Evolutionary conservation across 805 yeast species (phyloP).

Genomic region (Monosporozyma siamensis): DNA sequence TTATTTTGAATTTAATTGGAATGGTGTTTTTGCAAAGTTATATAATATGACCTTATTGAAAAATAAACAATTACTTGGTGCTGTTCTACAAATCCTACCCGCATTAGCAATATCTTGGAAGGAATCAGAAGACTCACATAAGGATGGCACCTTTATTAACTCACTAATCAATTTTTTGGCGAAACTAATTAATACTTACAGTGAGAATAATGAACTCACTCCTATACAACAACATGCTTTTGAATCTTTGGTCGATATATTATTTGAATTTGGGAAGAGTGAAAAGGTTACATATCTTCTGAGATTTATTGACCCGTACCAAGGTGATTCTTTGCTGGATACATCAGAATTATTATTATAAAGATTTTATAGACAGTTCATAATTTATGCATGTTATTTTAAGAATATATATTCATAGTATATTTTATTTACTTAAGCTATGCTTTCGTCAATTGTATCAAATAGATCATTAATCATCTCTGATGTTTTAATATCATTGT

Average conservation of each 20-base stretch:
- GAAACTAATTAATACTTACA: neutral
- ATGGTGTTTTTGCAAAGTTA: constrained; percentile 6
- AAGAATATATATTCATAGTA: neutral
- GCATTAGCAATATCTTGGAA: constrained; percentile 23
- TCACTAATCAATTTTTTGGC: constrained; percentile 12
- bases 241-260: constrained; percentile 17
- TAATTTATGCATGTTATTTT: neutral
- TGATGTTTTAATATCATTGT: neutral
- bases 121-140: neutral
- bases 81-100: constrained; percentile 35
- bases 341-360: neutral
- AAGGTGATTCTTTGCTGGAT: neutral
- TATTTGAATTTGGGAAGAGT: constrained; percentile 11
- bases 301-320: neutral
- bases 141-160: constrained; percentile 5
- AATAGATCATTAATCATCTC: neutral
- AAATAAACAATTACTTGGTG: neutral
- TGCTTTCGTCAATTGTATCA: neutral
- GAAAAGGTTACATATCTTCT: neutral
- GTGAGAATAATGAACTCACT: constrained; percentile 1
- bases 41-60: constrained; percentile 8
- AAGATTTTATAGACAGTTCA: neutral
- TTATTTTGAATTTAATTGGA: constrained; percentile 7
- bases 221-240: constrained; percentile 8
- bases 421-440: neutral